Conservation (phyloP, 306 rosid species). For the Acmispon strigosus region DNA sequence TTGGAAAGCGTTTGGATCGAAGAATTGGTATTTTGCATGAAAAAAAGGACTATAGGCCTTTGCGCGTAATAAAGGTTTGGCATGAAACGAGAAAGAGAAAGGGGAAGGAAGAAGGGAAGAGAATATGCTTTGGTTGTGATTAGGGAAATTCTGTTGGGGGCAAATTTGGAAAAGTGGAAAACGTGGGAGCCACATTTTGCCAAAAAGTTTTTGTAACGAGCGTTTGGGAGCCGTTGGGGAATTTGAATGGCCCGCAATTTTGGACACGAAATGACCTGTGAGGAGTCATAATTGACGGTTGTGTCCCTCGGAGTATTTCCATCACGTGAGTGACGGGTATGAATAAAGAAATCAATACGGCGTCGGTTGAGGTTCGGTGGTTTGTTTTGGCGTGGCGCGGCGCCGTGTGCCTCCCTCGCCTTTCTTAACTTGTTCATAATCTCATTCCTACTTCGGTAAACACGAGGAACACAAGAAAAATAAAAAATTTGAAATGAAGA, state of each 20-base stretch:
- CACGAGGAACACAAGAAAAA: not conserved
- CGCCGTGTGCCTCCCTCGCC: not conserved
- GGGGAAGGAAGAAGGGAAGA: not conserved
- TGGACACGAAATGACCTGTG: not conserved
- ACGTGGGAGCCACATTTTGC: too few species aligned
- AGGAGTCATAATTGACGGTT: not conserved
- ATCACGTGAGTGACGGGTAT: not conserved
- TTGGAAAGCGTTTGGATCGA: conserved; percentile 15
- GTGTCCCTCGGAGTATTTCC: not conserved
- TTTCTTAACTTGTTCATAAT: not conserved
- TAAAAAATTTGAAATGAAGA: not conserved
- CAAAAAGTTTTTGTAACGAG: not conserved
- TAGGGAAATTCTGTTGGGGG: conserved; percentile 15
- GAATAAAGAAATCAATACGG: not conserved
- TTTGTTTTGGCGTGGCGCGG: not conserved
- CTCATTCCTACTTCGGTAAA: too few species aligned
- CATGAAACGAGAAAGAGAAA: not conserved
- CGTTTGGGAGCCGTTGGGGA: not conserved
- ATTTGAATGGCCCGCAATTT: not conserved
- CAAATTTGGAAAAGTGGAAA: conserved; percentile 23
- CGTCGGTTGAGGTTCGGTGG: not conserved
- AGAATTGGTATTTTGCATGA: not conserved
- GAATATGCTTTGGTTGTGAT: conserved; percentile 46
- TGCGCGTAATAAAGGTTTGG: not conserved
- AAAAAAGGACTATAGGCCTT: conserved; percentile 6